Percentiles rank a stretch among this genome's conserved stretches.
Evolutionary conservation across 495 filamentous ascomycete genomes (phyloP).

Genomic region (Penicillium longicatenatum): DNA sequence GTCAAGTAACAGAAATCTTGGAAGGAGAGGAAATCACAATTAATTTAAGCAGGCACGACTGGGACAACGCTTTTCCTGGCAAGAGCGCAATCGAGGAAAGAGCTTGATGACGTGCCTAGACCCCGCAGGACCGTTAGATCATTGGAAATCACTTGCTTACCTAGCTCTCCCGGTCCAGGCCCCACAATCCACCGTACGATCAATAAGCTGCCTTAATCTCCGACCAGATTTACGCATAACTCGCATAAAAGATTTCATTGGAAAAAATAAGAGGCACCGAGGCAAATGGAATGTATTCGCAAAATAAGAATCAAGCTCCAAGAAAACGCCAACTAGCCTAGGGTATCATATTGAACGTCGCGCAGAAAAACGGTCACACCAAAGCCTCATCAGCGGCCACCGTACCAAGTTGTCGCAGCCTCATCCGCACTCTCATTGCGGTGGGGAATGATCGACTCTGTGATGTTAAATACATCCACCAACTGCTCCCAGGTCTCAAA

Average conservation of each 20-base stretch:
- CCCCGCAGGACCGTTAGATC: neutral
- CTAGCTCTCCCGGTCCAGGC: neutral
- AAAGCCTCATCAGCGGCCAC: slow-evolving; percentile 13
- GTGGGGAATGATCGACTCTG: slow-evolving; percentile 79
- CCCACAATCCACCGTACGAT: slow-evolving; percentile 1
- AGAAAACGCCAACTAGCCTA: neutral
- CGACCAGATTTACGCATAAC: neutral
- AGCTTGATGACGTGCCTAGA: neutral
- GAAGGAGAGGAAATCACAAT: neutral
- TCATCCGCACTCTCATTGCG: slow-evolving; percentile 60
- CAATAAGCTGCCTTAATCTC: neutral
- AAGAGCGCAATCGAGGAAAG: neutral
- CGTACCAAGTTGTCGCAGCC: slow-evolving; percentile 76
- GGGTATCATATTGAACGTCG: slow-evolving; percentile 2
- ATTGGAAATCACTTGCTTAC: slow-evolving; percentile 1
- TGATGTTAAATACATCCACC: slow-evolving; percentile 72
- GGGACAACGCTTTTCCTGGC: neutral
- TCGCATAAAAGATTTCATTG: neutral
- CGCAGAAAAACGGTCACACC: neutral
- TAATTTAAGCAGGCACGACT: neutral
- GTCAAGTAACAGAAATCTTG: neutral
- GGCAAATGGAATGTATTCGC: slow-evolving; percentile 4
- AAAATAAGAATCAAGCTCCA: slow-evolving; percentile 19
- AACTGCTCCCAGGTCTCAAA: slow-evolving; percentile 79
- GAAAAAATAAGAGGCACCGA: neutral